phyloP scores from a whole-genome alignment of 345 rosid genomes.

The Arabidopsis arenosa region DNA sequence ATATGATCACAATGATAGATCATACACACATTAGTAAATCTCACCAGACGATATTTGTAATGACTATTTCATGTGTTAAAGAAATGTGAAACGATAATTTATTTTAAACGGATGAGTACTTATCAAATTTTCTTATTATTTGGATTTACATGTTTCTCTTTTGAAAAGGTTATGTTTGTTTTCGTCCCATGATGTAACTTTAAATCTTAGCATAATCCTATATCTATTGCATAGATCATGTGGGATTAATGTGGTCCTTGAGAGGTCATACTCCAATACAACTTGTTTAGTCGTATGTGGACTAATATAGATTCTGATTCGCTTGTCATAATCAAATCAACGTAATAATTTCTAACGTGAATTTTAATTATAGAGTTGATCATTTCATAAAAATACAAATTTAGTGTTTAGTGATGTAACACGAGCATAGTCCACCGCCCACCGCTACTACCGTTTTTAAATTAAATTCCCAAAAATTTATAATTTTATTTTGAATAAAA shows the following conservation, averaged over 20 bases:
- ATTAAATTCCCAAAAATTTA: neutral
- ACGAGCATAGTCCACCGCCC: constrained; percentile 1
- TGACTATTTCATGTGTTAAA: neutral
- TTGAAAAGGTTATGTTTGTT: constrained; percentile 9
- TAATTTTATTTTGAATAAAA: neutral
- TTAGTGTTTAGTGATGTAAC: neutral
- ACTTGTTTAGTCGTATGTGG: neutral
- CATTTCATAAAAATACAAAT: neutral
- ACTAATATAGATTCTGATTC: constrained; percentile 18
- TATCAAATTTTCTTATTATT: neutral
- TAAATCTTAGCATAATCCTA: neutral
- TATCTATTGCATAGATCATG: neutral
- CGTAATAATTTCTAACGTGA: constrained; percentile 12
- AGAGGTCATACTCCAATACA: constrained; percentile 1
- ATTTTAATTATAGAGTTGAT: neutral
- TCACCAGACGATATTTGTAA: neutral
- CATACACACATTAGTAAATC: neutral
- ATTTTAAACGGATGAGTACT: neutral
- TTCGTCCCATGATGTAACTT: constrained; percentile 17
- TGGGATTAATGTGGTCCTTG: constrained; percentile 26
- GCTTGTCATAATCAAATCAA: constrained; percentile 18
- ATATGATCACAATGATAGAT: neutral
- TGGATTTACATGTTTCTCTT: neutral
- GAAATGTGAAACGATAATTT: neutral
- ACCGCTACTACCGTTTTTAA: neutral